phyloP scores from a whole-genome alignment of 768 basidiomycete genomes.

The Rubroboletus satanas region DNA sequence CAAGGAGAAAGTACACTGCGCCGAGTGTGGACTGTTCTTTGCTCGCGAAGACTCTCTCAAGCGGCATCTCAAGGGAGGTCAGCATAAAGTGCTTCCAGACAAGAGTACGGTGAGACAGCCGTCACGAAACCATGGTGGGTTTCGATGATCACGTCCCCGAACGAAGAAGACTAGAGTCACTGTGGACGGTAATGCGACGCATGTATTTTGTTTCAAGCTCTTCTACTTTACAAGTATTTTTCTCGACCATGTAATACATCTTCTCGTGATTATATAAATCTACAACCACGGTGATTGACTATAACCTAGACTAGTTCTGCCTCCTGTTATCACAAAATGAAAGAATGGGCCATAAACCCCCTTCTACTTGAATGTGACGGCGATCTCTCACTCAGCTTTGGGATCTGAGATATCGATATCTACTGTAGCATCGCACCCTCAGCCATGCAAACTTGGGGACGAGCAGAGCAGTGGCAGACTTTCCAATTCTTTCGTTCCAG shows the following conservation, averaged over 20 bases:
- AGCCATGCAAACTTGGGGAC: no score
- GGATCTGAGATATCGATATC: not conserved
- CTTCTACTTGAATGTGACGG: not conserved
- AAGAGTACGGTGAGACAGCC: not conserved
- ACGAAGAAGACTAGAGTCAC: not conserved
- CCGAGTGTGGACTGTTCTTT: slow-evolving; percentile 18
- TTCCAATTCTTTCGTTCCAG: not conserved
- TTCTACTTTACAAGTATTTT: not conserved
- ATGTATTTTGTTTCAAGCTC: not conserved
- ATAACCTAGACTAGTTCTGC: not conserved
- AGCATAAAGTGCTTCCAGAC: slow-evolving; percentile 2
- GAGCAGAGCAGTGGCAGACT: not conserved
- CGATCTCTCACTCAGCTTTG: not conserved
- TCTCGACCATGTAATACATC: no score
- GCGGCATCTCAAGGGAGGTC: slow-evolving; percentile 20
- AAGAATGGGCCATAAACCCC: not conserved
- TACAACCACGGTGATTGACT: not conserved
- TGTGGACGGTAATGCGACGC: no score
- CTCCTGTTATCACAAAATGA: no score
- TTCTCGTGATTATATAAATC: not conserved
- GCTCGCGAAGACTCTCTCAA: slow-evolving; percentile 30
- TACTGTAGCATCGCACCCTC: not conserved
- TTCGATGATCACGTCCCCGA: not conserved
- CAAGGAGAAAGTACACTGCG: slow-evolving; percentile 13
- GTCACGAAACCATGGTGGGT: not conserved